Evolutionary conservation across 805 yeast genomes (phyloP), one percentile per base, ranked within the genome.

Genomic region (Lachancea nothofagi): DNA sequence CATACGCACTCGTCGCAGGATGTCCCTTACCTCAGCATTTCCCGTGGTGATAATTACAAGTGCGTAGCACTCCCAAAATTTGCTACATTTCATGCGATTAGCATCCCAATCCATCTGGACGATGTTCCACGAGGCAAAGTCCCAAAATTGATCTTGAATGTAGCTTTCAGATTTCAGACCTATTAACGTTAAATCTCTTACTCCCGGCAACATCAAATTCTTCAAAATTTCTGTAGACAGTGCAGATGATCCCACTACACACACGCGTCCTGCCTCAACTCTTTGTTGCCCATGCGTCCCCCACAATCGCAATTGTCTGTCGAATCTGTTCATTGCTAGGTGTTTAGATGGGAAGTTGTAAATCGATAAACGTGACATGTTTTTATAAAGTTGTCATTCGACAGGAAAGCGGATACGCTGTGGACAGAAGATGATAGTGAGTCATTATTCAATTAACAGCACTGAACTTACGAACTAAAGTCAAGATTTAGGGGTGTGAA

Each of bases 221-320:
- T 90, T 89, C 27, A 83, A 58, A 3, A 76, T 61, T 58, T 90
- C 97, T 2, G 78, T 70, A 1, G 81, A 77, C 0, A 79, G 66
- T 0, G 78, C 53, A 1, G 76, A 66, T 4, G 78, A 77, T 32
- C 77, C 75, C 2, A 87, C 50, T 2, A 87, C 58, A 40, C 87
- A 74, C 3, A 88, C 69, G 40, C 72, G 77, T 0, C 89, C 66
- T 2, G 55, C 51, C 23, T 75, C 75, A 13, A 90, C 66, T 5
- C 68, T 65, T 3, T 58, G 43, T 53, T 90, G 98, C 3, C 97
- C 98, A 8, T 70, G 59, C 0, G 72, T 53, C 1, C 85, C 88
- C 97, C 97, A 90, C 12, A 90, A 64, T 26, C 97, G 72, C 43
- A 90, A 64, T 56, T 90, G 97, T 27, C 98, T 71, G 59, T 89